Conservation (phyloP, 1,139 yeast species). For the Candida labiduridarum region DNA sequence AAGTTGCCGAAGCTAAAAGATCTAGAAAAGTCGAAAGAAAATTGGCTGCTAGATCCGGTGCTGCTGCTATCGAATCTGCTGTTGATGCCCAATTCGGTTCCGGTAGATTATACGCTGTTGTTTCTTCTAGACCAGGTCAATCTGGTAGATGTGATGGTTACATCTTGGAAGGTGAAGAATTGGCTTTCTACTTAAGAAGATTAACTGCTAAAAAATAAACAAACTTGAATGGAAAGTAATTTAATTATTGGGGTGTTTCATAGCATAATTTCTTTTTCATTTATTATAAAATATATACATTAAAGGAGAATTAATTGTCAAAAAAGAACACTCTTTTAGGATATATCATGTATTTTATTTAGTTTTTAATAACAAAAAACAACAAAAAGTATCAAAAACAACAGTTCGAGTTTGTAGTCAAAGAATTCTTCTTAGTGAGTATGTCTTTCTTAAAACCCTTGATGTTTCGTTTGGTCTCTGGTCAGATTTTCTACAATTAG, state of each 20-base stretch:
- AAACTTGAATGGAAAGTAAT: conserved; percentile 11
- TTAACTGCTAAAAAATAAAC: conserved; percentile 97
- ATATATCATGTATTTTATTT: conserved; percentile 9
- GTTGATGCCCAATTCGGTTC: conserved; percentile 96
- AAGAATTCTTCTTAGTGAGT: too few species aligned
- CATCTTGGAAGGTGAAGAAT: conserved; percentile 99
- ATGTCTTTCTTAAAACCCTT: background rate
- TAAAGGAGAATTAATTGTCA: background rate
- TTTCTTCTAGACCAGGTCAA: conserved; percentile 99
- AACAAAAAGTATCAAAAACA: background rate
- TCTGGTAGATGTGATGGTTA: conserved; percentile 99
- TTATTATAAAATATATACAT: conserved; percentile 6
- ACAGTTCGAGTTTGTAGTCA: too few species aligned
- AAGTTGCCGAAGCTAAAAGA: conserved; percentile 59
- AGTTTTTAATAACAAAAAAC: conserved; percentile 4
- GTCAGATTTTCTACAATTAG: background rate
- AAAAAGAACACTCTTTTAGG: conserved; percentile 3
- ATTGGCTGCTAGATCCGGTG: conserved; percentile 86
- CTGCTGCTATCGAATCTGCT: conserved; percentile 84
- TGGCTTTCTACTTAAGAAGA: conserved; percentile 99
- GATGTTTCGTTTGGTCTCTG: background rate
- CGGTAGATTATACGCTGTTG: conserved; percentile 98
- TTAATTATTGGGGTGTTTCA: background rate
- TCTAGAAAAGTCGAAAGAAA: conserved; percentile 88
- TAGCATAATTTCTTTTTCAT: conserved; percentile 5